Percentiles rank a stretch among this genome's conserved stretches.
Evolutionary conservation across 2,329 filamentous ascomycete species (phyloP).

Genomic region (Fonsecaea multimorphosa): DNA sequence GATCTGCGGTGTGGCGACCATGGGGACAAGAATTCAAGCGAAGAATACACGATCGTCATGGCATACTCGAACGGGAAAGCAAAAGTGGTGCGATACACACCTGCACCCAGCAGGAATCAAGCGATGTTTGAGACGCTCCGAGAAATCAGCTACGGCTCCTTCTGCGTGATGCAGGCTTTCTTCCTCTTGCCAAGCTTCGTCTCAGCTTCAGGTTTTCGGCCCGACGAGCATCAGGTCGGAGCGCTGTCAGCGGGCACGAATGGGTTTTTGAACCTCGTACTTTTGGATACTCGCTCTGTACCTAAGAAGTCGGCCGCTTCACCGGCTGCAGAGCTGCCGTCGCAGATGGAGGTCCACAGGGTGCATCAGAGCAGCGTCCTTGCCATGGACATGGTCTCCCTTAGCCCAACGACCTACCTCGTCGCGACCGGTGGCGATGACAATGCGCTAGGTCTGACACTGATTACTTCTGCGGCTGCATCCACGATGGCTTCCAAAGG

Average conservation of each 20-base stretch:
- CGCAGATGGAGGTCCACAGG: conserved; percentile 25
- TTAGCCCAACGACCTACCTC: conserved; percentile 50
- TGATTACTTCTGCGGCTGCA: conserved; percentile 36
- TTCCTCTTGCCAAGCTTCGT: conserved; percentile 48
- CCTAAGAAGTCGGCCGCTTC: background rate
- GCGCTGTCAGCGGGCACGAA: conserved; percentile 69
- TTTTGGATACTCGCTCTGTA: background rate
- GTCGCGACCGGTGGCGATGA: conserved; percentile 86
- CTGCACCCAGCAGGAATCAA: conserved; percentile 27
- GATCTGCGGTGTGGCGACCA: conserved; percentile 51
- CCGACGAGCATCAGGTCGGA: background rate
- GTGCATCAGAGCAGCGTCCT: conserved; percentile 87
- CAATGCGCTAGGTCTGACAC: conserved; percentile 72
- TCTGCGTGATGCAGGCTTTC: conserved; percentile 40
- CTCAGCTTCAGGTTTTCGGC: background rate
- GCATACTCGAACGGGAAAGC: conserved; percentile 84
- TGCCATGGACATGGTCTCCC: conserved; percentile 46
- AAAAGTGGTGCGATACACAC: conserved; percentile 57
- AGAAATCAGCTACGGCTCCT: conserved; percentile 30
- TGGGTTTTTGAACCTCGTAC: conserved; percentile 71
- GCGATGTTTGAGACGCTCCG: conserved; percentile 27
- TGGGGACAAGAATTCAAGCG: conserved; percentile 1
- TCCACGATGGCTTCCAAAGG: background rate
- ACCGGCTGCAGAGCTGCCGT: background rate
- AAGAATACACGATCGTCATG: conserved; percentile 67